Evolutionary conservation across 768 basidiomycete species (phyloP).

Genomic region (Termitomyces sp.): DNA sequence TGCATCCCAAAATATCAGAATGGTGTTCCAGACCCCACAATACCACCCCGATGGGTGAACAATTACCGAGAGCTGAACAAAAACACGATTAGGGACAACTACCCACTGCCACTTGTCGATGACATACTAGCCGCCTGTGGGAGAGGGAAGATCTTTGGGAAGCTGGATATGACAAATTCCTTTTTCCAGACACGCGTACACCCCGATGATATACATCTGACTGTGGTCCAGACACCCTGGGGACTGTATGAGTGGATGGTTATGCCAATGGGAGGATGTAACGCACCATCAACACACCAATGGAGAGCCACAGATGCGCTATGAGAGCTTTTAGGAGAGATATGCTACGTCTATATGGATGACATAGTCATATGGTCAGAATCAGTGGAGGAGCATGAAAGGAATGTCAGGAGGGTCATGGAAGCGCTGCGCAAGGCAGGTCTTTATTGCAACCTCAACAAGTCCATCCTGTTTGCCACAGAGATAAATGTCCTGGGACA

Average conservation of each 20-base stretch:
- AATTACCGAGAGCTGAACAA: too few relatives aligned
- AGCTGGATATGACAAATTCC: neutral
- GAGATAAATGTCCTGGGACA: neutral
- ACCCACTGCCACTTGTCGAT: too few relatives aligned
- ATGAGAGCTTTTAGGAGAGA: neutral
- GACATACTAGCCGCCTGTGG: neutral
- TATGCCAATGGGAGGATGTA: neutral
- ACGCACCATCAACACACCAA: neutral
- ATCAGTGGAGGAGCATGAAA: neutral
- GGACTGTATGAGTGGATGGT: neutral
- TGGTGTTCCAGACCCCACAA: too few relatives aligned
- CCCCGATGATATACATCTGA: too few relatives aligned
- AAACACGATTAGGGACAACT: too few relatives aligned
- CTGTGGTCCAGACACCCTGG: too few relatives aligned
- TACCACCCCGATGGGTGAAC: too few relatives aligned
- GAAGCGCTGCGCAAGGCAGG: neutral
- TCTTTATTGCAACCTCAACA: neutral
- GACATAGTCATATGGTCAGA: neutral
- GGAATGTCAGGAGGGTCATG: neutral
- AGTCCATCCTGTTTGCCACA: neutral
- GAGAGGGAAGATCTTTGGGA: neutral
- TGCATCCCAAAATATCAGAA: too few relatives aligned
- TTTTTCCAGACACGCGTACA: neutral
- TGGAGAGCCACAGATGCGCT: neutral
- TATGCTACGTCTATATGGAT: neutral